Base-by-base conservation (phyloP, 2,329 filamentous ascomycete species). In the Beauveria australis region DNA sequence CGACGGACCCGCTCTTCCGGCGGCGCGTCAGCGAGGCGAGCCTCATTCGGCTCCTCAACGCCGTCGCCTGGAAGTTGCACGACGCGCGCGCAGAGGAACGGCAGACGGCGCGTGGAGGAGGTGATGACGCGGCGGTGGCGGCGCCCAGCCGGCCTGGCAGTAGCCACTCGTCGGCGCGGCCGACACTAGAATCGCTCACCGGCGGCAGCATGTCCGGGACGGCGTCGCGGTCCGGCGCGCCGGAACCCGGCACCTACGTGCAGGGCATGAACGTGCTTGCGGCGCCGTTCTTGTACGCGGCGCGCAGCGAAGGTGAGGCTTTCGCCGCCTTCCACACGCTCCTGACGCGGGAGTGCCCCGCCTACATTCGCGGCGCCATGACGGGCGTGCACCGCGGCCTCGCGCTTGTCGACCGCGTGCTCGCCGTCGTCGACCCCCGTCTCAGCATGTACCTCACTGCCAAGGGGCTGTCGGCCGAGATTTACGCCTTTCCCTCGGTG, bases 261-360 rank as follows among this genome's bases (percentile, higher is more conserved):
- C 94, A 99, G 74, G 94, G 94, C 66, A 97, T 99, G 93, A 99
- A 99, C 71, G 94, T 99, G 46, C 83, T 99, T 18, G 93, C 92
- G 10, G 94, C 94, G 1, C 94, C 94, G 0, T 97, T 99, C 70
- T 80, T 99, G 51, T 99, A 99, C 72, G 92, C 91, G 5, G 92
- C 94, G 1, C 87, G 92, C 61, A 96, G 91, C 72, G 94, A 99
- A 76, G 89, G 92, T 7, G 92, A 99, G 75, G 94, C 94, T 2
- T 99, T 96, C 68, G 88, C 91, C 5, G 88, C 92, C 1, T 97
- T 99, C 68, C 87, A 96, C 71, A 87, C 86, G 48, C 88, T 97
- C 64, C 85, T 99, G 64, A 95, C 91, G 1, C 81, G 83, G 60
- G 93, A 97, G 73, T 92, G 90, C 65, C 94, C 94, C 0, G 92